Evolutionary conservation across 2,329 filamentous ascomycete species (phyloP).

Genomic region (Alternaria arbusti): DNA sequence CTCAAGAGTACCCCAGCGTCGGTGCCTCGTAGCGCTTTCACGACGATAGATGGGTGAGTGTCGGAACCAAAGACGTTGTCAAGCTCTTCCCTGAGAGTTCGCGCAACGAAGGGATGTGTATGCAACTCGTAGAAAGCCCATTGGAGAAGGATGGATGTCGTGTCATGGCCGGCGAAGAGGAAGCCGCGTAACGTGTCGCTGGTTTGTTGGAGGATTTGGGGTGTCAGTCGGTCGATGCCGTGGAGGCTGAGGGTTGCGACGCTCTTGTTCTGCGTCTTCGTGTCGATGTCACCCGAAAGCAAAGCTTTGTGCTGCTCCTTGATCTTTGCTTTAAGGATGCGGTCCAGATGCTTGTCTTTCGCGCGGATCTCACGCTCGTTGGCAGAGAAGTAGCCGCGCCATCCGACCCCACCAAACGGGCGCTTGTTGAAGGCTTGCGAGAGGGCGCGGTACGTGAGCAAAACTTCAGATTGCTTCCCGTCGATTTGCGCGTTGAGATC

Average conservation of each 20-base stretch:
- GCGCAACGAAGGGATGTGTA: conserved; percentile 18
- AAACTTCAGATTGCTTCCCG: conserved; percentile 16
- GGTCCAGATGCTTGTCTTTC: conserved; percentile 17
- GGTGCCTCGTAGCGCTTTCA: not conserved
- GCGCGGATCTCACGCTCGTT: conserved; percentile 21
- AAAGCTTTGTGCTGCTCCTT: conserved; percentile 13
- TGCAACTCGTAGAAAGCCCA: conserved; percentile 37
- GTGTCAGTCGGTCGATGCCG: conserved; percentile 19
- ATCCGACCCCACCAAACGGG: conserved; percentile 12
- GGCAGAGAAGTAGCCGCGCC: conserved; percentile 20
- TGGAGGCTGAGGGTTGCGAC: conserved; percentile 21
- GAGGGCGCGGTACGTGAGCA: conserved; percentile 23
- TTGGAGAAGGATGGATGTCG: conserved; percentile 32
- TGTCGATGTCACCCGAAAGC: not conserved
- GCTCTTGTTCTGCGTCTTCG: conserved; percentile 5
- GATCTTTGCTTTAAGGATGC: conserved; percentile 22
- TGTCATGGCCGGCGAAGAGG: conserved; percentile 45
- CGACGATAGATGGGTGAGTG: not conserved
- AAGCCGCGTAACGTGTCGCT: conserved; percentile 45
- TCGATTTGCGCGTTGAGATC: conserved; percentile 24
- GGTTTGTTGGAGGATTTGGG: conserved; percentile 37
- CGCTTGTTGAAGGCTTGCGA: conserved; percentile 26
- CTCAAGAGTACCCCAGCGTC: not conserved
- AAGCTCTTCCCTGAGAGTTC: not conserved
- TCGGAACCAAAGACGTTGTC: not conserved